Conservation (phyloP, 78 protist genomes). For the Bigelowiella natans region DNA sequence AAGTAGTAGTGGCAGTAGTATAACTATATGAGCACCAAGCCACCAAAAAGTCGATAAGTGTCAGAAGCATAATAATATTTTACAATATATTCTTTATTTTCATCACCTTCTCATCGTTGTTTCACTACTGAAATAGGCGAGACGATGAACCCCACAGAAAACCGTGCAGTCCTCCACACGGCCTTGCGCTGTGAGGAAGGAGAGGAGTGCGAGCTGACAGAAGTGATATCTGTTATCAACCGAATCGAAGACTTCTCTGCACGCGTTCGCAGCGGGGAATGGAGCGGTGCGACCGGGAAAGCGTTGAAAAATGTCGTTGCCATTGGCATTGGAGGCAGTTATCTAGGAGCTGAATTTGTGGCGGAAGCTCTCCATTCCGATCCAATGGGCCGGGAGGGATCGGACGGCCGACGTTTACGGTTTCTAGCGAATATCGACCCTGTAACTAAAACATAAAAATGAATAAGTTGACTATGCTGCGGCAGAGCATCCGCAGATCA, state of each 20-base stretch:
- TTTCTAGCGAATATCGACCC: constrained; percentile 1
- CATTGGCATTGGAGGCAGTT: neutral
- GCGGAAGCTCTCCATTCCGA: neutral
- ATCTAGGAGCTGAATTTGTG: neutral
- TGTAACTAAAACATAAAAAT: too few relatives aligned
- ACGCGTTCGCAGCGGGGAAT: neutral
- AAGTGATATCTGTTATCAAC: too few relatives aligned
- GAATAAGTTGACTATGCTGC: too few relatives aligned
- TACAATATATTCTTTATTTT: neutral
- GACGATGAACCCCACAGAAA: neutral
- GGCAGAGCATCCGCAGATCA: too few relatives aligned
- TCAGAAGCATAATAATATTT: neutral
- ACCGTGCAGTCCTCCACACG: neutral
- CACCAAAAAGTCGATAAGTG: neutral
- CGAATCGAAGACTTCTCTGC: neutral
- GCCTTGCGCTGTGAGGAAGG: neutral
- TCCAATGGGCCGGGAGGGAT: neutral
- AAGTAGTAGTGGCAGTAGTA: neutral
- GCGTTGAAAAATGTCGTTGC: neutral
- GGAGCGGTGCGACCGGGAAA: neutral
- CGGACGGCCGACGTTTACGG: neutral
- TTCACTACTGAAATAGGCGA: neutral
- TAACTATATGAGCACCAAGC: neutral
- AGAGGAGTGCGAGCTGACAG: too few relatives aligned
- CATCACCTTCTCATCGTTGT: neutral